phyloP scores from a whole-genome alignment of 305 asterid species.

The Fraxinus dipetala region DNA sequence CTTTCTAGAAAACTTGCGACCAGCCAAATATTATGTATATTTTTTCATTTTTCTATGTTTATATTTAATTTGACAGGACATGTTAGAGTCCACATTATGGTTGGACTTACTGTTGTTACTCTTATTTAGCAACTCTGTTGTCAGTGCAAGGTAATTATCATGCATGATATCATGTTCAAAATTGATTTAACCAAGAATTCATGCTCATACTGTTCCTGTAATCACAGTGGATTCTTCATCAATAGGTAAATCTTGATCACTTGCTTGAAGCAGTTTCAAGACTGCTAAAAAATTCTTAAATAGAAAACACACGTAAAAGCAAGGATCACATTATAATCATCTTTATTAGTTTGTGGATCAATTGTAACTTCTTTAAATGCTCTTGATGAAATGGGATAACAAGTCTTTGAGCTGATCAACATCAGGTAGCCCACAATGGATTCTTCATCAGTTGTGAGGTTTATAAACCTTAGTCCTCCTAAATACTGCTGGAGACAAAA shows the following conservation, averaged over 20 bases:
- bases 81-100: background rate
- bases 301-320: background rate
- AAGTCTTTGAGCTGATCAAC: slow-evolving; percentile 42
- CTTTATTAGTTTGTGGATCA: background rate
- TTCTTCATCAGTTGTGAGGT: too few relatives aligned
- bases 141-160: background rate
- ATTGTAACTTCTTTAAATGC: slow-evolving; percentile 27
- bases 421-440: too few relatives aligned
- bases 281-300: background rate
- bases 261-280: background rate
- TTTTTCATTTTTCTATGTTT: background rate
- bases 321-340: background rate
- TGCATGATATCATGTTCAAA: background rate
- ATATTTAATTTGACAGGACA: background rate
- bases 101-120: background rate
- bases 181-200: background rate
- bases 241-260: background rate
- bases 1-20: background rate
- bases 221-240: background rate
- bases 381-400: slow-evolving; percentile 42
- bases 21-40: background rate
- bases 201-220: background rate
- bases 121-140: background rate
- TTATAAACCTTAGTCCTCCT: background rate
- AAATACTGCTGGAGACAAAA: background rate